Conservation (phyloP, 306 rosid genomes). For the Hylodesmum podocarpum region DNA sequence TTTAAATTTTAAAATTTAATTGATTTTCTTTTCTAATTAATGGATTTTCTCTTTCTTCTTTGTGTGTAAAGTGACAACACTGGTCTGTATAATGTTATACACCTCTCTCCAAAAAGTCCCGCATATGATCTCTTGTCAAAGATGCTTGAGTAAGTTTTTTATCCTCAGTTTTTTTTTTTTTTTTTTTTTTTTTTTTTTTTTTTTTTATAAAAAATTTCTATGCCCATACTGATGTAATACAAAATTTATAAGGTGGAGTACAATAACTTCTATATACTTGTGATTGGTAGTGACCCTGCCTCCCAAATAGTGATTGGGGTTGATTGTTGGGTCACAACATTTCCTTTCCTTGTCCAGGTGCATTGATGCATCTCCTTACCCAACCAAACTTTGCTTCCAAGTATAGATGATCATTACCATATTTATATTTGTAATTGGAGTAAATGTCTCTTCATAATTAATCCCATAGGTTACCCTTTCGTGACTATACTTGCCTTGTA, state of each 20-base stretch:
- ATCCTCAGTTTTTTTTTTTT: conserved; percentile 5
- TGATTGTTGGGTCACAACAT: not conserved
- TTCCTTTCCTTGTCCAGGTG: not conserved
- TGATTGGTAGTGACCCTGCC: not conserved
- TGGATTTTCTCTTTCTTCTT: not conserved
- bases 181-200: not conserved
- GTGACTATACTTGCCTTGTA: no score
- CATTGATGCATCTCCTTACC: no score
- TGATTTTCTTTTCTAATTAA: not conserved
- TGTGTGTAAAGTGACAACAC: conserved; percentile 60
- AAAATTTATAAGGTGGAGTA: not conserved
- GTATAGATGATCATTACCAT: no score
- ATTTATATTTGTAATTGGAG: no score
- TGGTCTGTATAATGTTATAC: conserved; percentile 60
- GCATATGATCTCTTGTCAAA: conserved; percentile 79
- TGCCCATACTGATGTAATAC: not conserved
- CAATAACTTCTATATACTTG: not conserved
- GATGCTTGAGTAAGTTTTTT: conserved; percentile 84
- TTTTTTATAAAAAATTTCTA: not conserved
- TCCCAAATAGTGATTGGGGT: not conserved
- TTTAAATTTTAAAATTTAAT: not conserved
- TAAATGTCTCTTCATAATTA: no score
- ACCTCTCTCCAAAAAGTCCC: conserved; percentile 61
- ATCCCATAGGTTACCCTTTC: no score
- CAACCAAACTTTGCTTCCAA: no score